Conservation (phyloP, 768 basidiomycete genomes). For the Amanita rubescens region DNA sequence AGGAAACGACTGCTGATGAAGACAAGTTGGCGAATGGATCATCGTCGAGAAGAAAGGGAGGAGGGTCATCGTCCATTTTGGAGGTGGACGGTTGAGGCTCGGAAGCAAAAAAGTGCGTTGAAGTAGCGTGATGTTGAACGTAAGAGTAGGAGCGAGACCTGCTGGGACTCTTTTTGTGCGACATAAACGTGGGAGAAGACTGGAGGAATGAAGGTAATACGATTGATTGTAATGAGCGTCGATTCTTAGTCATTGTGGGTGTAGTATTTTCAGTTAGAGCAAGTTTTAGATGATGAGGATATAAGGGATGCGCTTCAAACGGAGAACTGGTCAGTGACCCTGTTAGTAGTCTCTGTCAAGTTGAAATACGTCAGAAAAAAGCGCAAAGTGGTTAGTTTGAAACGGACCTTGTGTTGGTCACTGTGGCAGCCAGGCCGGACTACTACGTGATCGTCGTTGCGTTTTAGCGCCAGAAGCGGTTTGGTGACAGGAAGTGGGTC, state of each 20-base stretch:
- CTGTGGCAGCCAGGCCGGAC: not conserved
- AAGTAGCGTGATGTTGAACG: not conserved
- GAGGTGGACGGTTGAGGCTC: not conserved
- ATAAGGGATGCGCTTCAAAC: not conserved
- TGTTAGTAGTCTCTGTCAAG: not conserved
- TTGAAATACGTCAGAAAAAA: conserved; percentile 4
- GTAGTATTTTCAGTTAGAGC: not conserved
- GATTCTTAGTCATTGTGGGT: conserved; percentile 3
- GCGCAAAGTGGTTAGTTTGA: not conserved
- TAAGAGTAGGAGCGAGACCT: not conserved
- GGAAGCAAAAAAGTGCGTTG: not conserved
- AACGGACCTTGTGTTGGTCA: not conserved
- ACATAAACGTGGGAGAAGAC: not conserved
- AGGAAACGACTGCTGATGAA: conserved; percentile 12
- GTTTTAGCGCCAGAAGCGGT: not conserved
- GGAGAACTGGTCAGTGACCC: not conserved
- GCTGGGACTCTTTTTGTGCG: not conserved
- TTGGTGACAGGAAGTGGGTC: not conserved
- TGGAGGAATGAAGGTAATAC: not conserved
- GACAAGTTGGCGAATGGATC: conserved; percentile 7
- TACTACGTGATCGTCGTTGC: not conserved
- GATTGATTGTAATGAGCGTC: not conserved
- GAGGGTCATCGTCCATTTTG: not conserved
- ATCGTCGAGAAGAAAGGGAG: conserved; percentile 7
- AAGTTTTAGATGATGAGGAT: not conserved